Conservation (phyloP, 495 filamentous ascomycete species). For the Penicillium maclennaniae region DNA sequence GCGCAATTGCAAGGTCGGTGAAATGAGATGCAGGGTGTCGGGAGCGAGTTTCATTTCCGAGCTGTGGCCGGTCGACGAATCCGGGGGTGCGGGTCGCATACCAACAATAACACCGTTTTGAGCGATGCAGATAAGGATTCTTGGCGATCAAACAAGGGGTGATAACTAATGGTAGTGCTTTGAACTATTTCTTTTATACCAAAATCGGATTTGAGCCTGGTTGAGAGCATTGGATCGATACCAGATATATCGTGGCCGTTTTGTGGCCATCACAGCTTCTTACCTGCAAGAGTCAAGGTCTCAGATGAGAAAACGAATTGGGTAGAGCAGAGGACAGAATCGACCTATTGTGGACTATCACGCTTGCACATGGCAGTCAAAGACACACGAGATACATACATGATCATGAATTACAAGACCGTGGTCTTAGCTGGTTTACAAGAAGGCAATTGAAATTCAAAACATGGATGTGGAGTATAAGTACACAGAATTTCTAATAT, state of each 20-base stretch:
- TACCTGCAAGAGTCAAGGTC: too few species aligned
- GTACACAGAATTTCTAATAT: conserved; percentile 35
- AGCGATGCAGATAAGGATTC: background rate
- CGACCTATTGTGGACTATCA: too few species aligned
- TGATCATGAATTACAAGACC: background rate
- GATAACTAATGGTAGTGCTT: background rate
- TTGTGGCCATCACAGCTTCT: too few species aligned
- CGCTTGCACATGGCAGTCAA: background rate
- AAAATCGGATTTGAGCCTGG: too few species aligned
- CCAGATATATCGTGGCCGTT: too few species aligned
- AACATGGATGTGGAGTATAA: conserved; percentile 24
- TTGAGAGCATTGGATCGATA: too few species aligned
- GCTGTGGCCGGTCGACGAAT: conserved; percentile 14
- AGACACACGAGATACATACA: background rate
- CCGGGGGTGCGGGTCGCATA: conserved; percentile 12
- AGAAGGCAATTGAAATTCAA: background rate
- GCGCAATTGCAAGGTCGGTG: background rate
- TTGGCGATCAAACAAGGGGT: background rate
- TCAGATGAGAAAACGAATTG: too few species aligned
- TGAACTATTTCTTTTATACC: too few species aligned
- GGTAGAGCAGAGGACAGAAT: too few species aligned
- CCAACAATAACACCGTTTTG: conserved; percentile 9
- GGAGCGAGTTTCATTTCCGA: conserved; percentile 1
- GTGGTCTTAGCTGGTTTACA: background rate
- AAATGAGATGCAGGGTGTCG: background rate